Percentiles rank a stretch among this genome's conserved stretches.
Conservation (phyloP, 2,329 filamentous ascomycete genomes). For the Apiospora marii region DNA sequence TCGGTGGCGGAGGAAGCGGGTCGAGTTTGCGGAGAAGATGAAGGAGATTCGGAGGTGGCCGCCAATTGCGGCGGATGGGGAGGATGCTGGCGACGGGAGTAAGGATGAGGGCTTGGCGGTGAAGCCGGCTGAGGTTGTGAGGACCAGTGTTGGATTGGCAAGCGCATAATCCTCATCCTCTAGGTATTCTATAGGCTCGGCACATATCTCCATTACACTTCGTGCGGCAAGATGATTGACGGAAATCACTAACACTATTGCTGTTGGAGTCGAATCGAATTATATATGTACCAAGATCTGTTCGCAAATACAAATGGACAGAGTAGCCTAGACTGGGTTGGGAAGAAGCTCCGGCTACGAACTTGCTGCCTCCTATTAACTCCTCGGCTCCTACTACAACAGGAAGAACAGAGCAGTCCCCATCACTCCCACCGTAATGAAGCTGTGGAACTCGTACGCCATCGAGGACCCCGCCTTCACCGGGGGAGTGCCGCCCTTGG, state of each 20-base stretch:
- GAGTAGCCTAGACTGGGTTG: background rate
- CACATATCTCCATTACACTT: background rate
- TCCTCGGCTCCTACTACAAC: background rate
- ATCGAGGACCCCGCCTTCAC: background rate
- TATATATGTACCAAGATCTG: conserved; percentile 8
- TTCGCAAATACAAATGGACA: background rate
- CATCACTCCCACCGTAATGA: background rate
- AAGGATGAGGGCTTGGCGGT: background rate
- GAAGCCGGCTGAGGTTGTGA: background rate
- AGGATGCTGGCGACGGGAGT: no score
- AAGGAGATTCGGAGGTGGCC: conserved; percentile 4
- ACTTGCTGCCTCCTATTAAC: background rate
- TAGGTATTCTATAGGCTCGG: no score
- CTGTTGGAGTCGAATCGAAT: background rate
- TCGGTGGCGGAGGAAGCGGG: conserved; percentile 36
- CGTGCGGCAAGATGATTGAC: no score
- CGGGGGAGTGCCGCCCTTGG: background rate
- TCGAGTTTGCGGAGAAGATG: conserved; percentile 1
- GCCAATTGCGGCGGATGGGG: background rate
- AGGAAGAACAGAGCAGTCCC: background rate
- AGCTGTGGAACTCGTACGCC: background rate
- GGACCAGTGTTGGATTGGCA: background rate
- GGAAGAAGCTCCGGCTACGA: background rate
- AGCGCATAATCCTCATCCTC: background rate
- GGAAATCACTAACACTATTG: no score